Evolutionary conservation across 768 basidiomycete species (phyloP).

Genomic region (Flagelloscypha sp.): DNA sequence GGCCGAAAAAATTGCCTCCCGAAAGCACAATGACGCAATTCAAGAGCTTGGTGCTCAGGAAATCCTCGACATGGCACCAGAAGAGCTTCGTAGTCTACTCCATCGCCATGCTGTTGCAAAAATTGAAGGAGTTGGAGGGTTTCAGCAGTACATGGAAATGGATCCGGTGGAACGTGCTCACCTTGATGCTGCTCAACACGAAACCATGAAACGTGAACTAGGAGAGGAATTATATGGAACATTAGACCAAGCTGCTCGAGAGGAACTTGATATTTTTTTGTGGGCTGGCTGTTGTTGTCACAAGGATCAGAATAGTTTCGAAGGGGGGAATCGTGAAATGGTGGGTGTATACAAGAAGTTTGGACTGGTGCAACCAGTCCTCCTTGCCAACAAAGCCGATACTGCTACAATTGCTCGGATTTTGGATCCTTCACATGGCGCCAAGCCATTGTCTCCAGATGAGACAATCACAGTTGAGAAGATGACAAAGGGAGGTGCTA

Average conservation of each 20-base stretch:
- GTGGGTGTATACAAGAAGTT: slow-evolving; percentile 12
- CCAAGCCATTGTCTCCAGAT: neutral
- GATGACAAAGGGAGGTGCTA: slow-evolving; percentile 10
- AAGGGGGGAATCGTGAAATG: slow-evolving; percentile 17
- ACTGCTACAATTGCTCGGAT: slow-evolving; percentile 9
- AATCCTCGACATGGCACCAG: slow-evolving; percentile 5
- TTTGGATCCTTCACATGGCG: neutral
- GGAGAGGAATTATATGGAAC: slow-evolving; percentile 10
- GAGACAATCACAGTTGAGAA: neutral
- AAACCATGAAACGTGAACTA: slow-evolving; percentile 10
- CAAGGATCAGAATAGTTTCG: slow-evolving; percentile 24
- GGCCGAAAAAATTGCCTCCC: slow-evolving; percentile 8
- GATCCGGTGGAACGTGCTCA: slow-evolving; percentile 13
- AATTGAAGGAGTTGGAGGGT: slow-evolving; percentile 18
- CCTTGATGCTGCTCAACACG: slow-evolving; percentile 11
- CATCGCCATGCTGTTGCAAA: slow-evolving; percentile 14
- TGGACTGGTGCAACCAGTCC: slow-evolving; percentile 14
- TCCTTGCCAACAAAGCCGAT: slow-evolving; percentile 22
- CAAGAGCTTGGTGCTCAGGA: slow-evolving; percentile 12
- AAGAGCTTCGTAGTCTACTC: slow-evolving; percentile 14
- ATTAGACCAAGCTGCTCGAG: too few species aligned
- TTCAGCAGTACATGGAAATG: slow-evolving; percentile 16
- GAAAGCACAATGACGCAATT: slow-evolving; percentile 10
- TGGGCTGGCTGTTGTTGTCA: slow-evolving; percentile 25
- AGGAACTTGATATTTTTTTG: slow-evolving; percentile 17